Percentiles rank a stretch among this genome's conserved stretches.
Evolutionary conservation across 2,329 filamentous ascomycete genomes (phyloP).

Genomic region (Intubia oerlemansii): DNA sequence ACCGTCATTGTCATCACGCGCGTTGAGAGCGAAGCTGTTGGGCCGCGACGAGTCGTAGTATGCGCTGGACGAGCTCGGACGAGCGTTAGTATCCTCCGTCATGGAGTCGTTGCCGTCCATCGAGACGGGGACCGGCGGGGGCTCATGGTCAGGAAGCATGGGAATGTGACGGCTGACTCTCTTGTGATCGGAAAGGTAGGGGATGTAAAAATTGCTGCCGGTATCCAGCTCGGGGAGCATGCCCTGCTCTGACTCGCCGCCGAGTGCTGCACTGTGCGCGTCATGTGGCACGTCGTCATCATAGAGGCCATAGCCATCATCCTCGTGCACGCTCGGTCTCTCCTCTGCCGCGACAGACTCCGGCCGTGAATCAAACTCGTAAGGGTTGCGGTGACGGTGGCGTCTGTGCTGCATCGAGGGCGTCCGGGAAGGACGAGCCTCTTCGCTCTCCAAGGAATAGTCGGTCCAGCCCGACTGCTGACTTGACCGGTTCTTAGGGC

Average conservation of each 20-base stretch:
- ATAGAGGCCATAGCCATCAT: background rate
- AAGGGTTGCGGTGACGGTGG: slow-evolving; percentile 1
- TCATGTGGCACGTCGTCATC: background rate
- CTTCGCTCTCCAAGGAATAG: slow-evolving; percentile 31
- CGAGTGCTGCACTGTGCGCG: slow-evolving; percentile 4
- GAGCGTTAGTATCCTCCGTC: slow-evolving; percentile 12
- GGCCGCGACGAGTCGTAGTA: slow-evolving; percentile 22
- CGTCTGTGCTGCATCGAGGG: background rate
- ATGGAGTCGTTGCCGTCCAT: slow-evolving; percentile 9
- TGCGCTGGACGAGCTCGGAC: slow-evolving; percentile 15
- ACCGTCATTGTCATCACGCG: slow-evolving; percentile 16
- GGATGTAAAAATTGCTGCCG: slow-evolving; percentile 26
- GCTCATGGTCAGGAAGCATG: slow-evolving; percentile 24
- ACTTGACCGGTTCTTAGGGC: slow-evolving; percentile 29
- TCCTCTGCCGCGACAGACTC: no score
- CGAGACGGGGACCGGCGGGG: slow-evolving; percentile 23
- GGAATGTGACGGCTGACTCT: slow-evolving; percentile 7
- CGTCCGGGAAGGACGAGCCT: slow-evolving; percentile 14
- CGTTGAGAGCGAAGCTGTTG: slow-evolving; percentile 18
- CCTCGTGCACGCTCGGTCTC: slow-evolving; percentile 7
- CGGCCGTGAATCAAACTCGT: slow-evolving; percentile 10
- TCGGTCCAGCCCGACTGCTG: slow-evolving; percentile 40
- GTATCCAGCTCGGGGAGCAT: slow-evolving; percentile 29
- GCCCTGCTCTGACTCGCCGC: slow-evolving; percentile 6
- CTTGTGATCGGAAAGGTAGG: slow-evolving; percentile 18